Evolutionary conservation across 352 stramenopile genomes (phyloP).

Genomic region (Phytopythium cucurbitacearum): DNA sequence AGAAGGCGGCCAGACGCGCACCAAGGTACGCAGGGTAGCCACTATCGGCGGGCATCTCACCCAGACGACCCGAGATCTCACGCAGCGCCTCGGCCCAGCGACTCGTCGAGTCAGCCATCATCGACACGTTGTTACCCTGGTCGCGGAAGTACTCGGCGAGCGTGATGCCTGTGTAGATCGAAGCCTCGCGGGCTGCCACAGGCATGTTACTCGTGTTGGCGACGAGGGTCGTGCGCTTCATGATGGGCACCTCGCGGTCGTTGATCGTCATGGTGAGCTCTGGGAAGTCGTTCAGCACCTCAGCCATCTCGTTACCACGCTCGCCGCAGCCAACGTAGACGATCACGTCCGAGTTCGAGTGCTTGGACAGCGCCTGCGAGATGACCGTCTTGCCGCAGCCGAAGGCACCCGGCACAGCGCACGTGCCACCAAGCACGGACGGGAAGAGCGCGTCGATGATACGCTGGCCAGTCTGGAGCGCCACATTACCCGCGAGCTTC

Average conservation of each 20-base stretch:
- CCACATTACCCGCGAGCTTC: conserved; percentile 97
- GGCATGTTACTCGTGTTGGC: conserved; percentile 99
- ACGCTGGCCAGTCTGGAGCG: conserved; percentile 97
- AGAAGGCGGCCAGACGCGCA: conserved; percentile 99
- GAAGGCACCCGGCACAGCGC: conserved; percentile 98
- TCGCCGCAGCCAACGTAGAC: conserved; percentile 99
- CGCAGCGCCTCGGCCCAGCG: conserved; percentile 99
- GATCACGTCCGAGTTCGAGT: conserved; percentile 98
- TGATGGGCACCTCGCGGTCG: conserved; percentile 97
- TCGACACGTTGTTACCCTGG: conserved; percentile 98
- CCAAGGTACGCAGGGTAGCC: conserved; percentile 97
- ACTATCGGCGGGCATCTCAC: conserved; percentile 99
- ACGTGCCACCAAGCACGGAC: conserved; percentile 98
- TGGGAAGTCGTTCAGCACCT: conserved; percentile 99
- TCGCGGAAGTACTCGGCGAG: conserved; percentile 99
- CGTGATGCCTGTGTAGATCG: conserved; percentile 99
- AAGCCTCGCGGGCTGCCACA: conserved; percentile 98
- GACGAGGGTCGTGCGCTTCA: conserved; percentile 99
- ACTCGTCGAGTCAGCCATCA: conserved; percentile 99
- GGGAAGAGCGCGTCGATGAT: conserved; percentile 99
- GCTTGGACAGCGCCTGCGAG: conserved; percentile 99
- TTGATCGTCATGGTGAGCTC: conserved; percentile 99
- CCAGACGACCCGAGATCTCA: conserved; percentile 99
- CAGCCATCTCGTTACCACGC: conserved; percentile 99
- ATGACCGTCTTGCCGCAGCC: conserved; percentile 99